Base-by-base conservation (phyloP, 306 rosid species). In the Cucumis sativus region DNA sequence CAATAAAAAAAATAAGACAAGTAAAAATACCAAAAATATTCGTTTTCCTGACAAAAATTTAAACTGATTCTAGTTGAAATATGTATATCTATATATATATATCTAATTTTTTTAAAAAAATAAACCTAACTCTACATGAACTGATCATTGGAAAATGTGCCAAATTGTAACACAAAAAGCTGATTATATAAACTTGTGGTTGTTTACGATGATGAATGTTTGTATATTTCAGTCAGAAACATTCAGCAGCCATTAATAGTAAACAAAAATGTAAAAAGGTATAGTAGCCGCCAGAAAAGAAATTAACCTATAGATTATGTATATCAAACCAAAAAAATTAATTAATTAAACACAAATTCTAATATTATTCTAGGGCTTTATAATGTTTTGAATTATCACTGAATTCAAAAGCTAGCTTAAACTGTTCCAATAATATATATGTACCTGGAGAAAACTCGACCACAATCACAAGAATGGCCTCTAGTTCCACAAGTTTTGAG, bases 401-500 rank as follows among this genome's bases (percentile, higher is more conserved):
- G 0, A 30, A 62, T 15, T 62, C 45, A 33, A 63, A 62, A 63
- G 43, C 7, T 23, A 23, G 25, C 1, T 28, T 62, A 30, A 62
- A 28, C 4, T 0, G 21, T 12, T 1, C 6, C 2, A 62, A 1
- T 52, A 28, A 28, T 28, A 28, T 14, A 16, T 62, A 8, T 9
- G 13, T 47, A 73, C 77, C 77, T 92, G 6, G 98, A 94, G 91
- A 94, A 94, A 43, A 94, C 98, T 0, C 98, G 90, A 56, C 97
- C 98, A 43, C 97, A 95, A 60, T 92, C 98, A 47, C 98, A 92
- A 11, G 97, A 95, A 78, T 95, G 98, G 79, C 98, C 98, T 8
- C 98, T 41, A 28, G 98, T 94, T 72, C 98, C 98, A 67, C 98
- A 94, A 20, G 98, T 94, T 80, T 94, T 94, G 81, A 94, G 98